These are phyloP conservation scores for Asterophora parasitica DNA, from an alignment of 768 basidiomycete genomes.

Conservation along the genomic window DNA sequence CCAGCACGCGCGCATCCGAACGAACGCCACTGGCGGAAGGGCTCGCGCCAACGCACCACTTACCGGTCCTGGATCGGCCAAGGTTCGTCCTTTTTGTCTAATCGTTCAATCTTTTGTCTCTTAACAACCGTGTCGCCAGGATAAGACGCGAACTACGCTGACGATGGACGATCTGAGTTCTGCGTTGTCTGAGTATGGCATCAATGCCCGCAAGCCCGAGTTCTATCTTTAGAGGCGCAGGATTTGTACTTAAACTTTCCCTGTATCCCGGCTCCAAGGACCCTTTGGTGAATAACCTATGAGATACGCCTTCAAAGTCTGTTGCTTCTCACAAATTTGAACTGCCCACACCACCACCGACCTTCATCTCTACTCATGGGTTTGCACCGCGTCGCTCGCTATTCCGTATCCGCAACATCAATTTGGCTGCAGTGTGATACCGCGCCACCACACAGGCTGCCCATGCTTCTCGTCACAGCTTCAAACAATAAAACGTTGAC, in stretches of 20 bases:
- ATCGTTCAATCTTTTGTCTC: neutral
- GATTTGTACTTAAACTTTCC: neutral
- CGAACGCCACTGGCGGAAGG: conserved; percentile 76
- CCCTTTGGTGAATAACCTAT: too few relatives aligned
- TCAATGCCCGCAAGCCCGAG: conserved; percentile 90
- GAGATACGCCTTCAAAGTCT: too few relatives aligned
- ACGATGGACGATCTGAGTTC: conserved; percentile 97
- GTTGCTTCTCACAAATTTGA: too few relatives aligned
- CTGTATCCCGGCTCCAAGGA: too few relatives aligned
- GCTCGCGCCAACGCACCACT: conserved; percentile 55
- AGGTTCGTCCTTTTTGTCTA: conserved; percentile 37
- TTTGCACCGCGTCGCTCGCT: too few relatives aligned
- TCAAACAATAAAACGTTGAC: too few relatives aligned
- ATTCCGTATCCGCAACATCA: too few relatives aligned
- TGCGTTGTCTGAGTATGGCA: conserved; percentile 93
- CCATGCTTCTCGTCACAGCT: too few relatives aligned
- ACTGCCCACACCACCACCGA: too few relatives aligned
- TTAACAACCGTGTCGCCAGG: conserved; percentile 35
- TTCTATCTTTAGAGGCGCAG: conserved; percentile 65
- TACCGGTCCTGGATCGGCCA: conserved; percentile 54
- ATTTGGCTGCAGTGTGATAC: too few relatives aligned
- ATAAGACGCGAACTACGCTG: conserved; percentile 88
- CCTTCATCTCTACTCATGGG: too few relatives aligned
- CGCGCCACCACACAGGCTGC: too few relatives aligned
- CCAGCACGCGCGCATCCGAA: conserved; percentile 94